Base-by-base conservation (phyloP, 768 basidiomycete species). In the Leccinum subtestaceum region DNA sequence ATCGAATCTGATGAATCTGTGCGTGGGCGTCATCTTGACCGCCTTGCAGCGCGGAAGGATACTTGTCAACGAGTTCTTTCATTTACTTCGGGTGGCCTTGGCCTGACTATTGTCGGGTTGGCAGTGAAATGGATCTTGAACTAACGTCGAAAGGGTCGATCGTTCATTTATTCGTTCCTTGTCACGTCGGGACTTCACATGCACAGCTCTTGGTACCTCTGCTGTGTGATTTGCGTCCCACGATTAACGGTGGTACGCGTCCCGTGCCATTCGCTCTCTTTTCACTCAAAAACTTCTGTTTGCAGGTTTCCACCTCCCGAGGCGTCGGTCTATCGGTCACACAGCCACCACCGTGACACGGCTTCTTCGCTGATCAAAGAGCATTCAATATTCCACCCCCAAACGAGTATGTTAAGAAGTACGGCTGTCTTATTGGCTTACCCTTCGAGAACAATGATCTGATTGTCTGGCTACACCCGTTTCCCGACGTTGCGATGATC, bases 291-390 rank as follows among this genome's bases (percentile, higher is more conserved):
- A 12, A 34, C 29, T 25, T 23, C 21, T 36, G 17, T 19, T 48
- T 19, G 55, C 31, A 4, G 25, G n/a, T 31, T 9, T 9, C 2
- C 31, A 40, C 34, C 43, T 50, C 55, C 40, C 46, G 55, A 53
- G 40, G 47, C 29, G 40, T 52, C 31, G 48, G 52, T 43, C 55
- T 36, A 19, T 31, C 40, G 27, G 31, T 52, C 46, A 9, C 49
- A 54, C 36, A 17, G 23, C 49, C 46, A 56, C 45, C 50, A 31
- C 40, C 4, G 10, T 43, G 40, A 43, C 52, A 32, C n/a, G 29
- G 53, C 63, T 70, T 70, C 66, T 60, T 63, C 60, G 46, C 60
- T 63, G 56, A 47, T 72, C 61, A 56, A 72, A 36, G 46, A 60
- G 59, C 61, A 52, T 54, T 67, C 67, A 62, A 57, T n/a, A n/a